These are phyloP conservation scores for Pontederia paniculata DNA, from an alignment of 176 grass and related monocot genomes.

Conservation along the genomic window DNA sequence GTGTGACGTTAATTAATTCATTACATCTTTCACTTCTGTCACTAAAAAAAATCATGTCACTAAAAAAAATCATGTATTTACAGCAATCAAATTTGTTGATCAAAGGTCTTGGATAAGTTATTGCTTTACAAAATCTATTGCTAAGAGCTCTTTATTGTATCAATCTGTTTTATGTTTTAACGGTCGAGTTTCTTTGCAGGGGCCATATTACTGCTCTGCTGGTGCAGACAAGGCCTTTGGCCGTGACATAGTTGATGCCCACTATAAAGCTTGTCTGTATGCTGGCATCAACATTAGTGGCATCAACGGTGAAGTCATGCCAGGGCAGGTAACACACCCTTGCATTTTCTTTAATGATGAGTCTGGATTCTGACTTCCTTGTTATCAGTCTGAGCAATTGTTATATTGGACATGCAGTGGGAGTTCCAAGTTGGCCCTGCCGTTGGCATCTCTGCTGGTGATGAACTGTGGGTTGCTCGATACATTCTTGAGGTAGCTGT, in stretches of 20 bases:
- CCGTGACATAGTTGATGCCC: constrained; percentile 79
- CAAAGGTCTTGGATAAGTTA: neutral
- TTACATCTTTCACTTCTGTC: neutral
- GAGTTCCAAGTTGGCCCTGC: constrained; percentile 91
- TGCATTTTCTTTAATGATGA: constrained; percentile 1
- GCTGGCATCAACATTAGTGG: constrained; percentile 92
- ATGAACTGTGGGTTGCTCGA: constrained; percentile 79
- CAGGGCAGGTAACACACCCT: constrained; percentile 59
- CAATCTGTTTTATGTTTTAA: neutral
- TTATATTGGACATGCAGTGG: constrained; percentile 36
- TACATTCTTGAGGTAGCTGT: constrained; percentile 83
- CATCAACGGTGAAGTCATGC: constrained; percentile 99
- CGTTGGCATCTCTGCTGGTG: constrained; percentile 70
- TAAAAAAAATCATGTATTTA: neutral
- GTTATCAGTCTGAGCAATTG: neutral
- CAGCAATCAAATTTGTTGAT: neutral
- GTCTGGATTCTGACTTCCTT: constrained; percentile 1
- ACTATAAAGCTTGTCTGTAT: constrained; percentile 90
- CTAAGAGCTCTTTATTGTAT: neutral
- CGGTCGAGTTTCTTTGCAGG: constrained; percentile 28
- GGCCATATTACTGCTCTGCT: constrained; percentile 83
- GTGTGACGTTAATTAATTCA: neutral
- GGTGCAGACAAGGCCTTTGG: constrained; percentile 89
- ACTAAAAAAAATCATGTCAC: neutral
- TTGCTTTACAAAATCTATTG: neutral